These are phyloP conservation scores for Trichoderma lentiforme DNA, from an alignment of 2,329 filamentous ascomycete genomes.

Conservation along the genomic window DNA sequence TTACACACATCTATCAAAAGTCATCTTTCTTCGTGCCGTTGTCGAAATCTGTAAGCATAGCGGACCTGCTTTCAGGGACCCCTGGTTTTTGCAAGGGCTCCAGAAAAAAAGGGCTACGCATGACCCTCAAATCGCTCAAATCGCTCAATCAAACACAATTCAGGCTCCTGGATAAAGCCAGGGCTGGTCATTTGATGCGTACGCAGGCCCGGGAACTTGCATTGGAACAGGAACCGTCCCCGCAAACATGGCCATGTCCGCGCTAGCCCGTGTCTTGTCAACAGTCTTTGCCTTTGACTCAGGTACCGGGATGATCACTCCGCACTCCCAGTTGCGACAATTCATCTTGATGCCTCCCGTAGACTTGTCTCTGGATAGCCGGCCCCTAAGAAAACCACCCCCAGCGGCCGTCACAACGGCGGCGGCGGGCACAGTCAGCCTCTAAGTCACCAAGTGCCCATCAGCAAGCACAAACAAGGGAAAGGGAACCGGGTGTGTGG, in stretches of 20 bases:
- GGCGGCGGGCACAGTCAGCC: constrained; percentile 26
- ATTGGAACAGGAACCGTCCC: constrained; percentile 62
- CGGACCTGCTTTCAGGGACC: background rate
- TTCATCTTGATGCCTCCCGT: constrained; percentile 71
- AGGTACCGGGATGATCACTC: constrained; percentile 68
- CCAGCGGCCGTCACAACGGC: constrained; percentile 16
- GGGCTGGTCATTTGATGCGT: constrained; percentile 40
- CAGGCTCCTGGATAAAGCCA: constrained; percentile 41
- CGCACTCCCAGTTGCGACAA: constrained; percentile 94
- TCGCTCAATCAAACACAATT: constrained; percentile 12
- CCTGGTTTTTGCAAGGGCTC: background rate
- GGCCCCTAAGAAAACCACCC: constrained; percentile 59
- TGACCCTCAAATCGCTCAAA: constrained; percentile 7
- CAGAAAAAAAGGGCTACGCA: background rate
- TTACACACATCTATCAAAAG: background rate
- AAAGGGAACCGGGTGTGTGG: background rate
- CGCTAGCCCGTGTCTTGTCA: constrained; percentile 20
- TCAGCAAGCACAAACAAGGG: background rate
- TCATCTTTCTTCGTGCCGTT: background rate
- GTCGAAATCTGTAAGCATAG: background rate
- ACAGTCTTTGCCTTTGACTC: constrained; percentile 22
- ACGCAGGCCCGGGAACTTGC: constrained; percentile 52
- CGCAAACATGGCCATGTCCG: constrained; percentile 44
- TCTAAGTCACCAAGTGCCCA: constrained; percentile 7
- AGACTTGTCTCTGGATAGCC: constrained; percentile 64